Evolutionary conservation across 352 stramenopile species (phyloP).

Genomic region (Globisporangium parvum): DNA sequence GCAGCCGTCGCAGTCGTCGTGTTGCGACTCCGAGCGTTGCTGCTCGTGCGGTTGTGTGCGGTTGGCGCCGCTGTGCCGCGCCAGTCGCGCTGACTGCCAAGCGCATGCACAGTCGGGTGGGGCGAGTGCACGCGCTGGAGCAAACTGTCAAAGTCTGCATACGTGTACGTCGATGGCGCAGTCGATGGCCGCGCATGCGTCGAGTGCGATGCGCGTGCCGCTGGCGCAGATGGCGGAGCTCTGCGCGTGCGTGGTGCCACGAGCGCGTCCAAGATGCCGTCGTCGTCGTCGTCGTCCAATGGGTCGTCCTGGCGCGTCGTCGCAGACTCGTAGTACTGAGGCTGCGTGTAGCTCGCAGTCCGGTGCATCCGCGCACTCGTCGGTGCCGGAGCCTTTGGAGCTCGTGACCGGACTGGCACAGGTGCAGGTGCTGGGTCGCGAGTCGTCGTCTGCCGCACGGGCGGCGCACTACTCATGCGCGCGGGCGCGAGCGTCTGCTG

Average conservation of each 20-base stretch:
- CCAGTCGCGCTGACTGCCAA: not conserved
- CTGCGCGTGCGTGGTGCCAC: conserved; percentile 6
- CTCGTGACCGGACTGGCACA: not conserved
- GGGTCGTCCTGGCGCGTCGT: not conserved
- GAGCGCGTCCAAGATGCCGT: conserved; percentile 36
- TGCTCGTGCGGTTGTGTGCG: not conserved
- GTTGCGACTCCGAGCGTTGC: not conserved
- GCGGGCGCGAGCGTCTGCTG: conserved; percentile 4
- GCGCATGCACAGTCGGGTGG: conserved; percentile 15
- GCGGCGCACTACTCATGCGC: not conserved
- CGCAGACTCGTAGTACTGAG: not conserved
- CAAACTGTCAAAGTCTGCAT: conserved; percentile 37
- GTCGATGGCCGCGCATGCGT: conserved; percentile 2
- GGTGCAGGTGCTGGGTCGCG: not conserved
- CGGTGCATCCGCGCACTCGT: not conserved
- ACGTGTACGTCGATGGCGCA: conserved; percentile 5
- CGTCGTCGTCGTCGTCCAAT: conserved; percentile 20
- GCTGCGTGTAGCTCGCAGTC: not conserved
- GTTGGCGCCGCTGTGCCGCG: not conserved
- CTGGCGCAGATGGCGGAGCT: not conserved
- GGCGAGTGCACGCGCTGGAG: conserved; percentile 25
- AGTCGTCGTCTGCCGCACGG: not conserved
- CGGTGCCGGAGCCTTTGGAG: not conserved
- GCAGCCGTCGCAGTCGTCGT: not conserved
- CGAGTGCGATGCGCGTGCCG: not conserved